Base-by-base conservation (phyloP, 2,329 filamentous ascomycete genomes). In the Talaromyces sp. region DNA sequence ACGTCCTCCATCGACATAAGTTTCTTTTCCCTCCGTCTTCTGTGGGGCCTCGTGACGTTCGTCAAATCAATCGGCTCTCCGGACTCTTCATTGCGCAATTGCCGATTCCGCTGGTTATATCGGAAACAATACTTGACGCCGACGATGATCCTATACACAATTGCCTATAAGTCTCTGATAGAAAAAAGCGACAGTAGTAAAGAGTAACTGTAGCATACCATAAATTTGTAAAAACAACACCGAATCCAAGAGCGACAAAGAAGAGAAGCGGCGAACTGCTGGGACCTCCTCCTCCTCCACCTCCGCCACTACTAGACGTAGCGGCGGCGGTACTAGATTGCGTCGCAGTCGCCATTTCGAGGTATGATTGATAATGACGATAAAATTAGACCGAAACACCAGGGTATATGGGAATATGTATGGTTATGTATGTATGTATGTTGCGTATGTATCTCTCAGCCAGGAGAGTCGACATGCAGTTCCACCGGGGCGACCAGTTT, bases 91-190 rank as follows among this genome's bases (percentile, higher is more conserved):
- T 84, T 79, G 68, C 91, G 87, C 69, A 91, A 79, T 63, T 88
- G 87, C 56, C 94, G 88, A 72, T 95, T 95, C 61, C 94, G 88
- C 67, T 94, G 92, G 76, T 97, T 97, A 76, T 99, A 97, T 68
- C 94, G 85, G 77, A 99, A 99, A 79, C 94, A 99, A 76, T 99
- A 99, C 79, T 99, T 99, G 63, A 99, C 94, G 67, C 94, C 94
- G 63, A 99, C 94, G 68, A 99, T 99, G 70, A 99, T 99, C 94
- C 94, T 99, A 69, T 57, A 54, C n/a, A 56, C 50, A 3, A 7
- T 46, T 32, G 11, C 9, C n/a, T 66, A 55, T 67, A 60, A 58
- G 27, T 7, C 32, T 38, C 55, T 10, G 46, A 53, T 27, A 38
- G 54, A 43, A 21, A 58, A 12, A 27, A 57, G 48, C 31, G n/a